Evolutionary conservation across 306 rosid species (phyloP).

Genomic region (Cicer arietinum): DNA sequence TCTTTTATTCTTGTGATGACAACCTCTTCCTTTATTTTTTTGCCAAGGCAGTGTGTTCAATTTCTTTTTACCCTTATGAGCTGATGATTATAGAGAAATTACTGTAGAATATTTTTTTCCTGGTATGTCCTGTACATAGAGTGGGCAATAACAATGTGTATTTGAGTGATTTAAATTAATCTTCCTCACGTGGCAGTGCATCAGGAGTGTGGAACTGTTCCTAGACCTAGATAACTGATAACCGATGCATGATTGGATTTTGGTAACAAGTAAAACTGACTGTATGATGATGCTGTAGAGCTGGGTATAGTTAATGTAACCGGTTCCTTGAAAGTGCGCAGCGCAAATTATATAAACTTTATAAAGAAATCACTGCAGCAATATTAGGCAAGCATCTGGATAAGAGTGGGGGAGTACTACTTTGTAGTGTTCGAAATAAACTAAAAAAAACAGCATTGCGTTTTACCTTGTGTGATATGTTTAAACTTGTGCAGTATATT

Average conservation of each 20-base stretch:
- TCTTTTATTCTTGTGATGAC: conserved; percentile 37
- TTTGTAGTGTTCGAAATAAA: conserved; percentile 11
- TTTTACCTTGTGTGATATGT: neutral
- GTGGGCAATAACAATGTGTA: conserved; percentile 7
- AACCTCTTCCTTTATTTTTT: conserved; percentile 23
- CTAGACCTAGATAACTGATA: neutral
- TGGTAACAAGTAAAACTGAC: conserved; percentile 24
- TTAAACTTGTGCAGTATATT: neutral
- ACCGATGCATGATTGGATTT: conserved; percentile 14
- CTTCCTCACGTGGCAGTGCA: conserved; percentile 13
- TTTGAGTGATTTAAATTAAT: conserved; percentile 28
- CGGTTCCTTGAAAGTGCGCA: conserved; percentile 3
- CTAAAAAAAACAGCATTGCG: conserved; percentile 3
- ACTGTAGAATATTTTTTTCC: conserved; percentile 2
- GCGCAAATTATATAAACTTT: neutral
- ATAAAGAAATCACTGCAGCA: conserved; percentile 25
- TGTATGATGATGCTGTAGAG: neutral
- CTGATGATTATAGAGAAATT: conserved; percentile 21
- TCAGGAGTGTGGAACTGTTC: conserved; percentile 15
- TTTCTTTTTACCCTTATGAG: conserved; percentile 33
- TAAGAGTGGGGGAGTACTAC: conserved; percentile 26
- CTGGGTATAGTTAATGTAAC: too few species aligned
- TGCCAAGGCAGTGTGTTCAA: conserved; percentile 18
- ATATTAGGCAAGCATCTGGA: conserved; percentile 26
- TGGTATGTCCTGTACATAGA: neutral